Base-by-base conservation (phyloP, 2,329 filamentous ascomycete species). In the Byssochlamys sp. region DNA sequence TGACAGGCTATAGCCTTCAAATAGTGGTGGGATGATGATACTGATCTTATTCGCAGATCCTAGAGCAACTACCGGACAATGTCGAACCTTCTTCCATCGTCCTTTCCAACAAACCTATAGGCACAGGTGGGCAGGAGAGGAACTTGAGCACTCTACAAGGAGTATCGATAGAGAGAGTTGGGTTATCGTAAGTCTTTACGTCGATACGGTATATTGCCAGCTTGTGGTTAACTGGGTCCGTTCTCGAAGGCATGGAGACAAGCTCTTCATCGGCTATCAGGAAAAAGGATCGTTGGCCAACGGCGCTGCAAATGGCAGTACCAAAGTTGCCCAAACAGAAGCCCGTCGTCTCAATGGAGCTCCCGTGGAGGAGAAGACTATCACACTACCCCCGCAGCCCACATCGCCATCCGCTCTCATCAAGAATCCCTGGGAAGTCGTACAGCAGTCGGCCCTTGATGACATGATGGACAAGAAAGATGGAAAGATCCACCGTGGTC, bases 391-490 rank as follows among this genome's bases (percentile, higher is more conserved):
- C 60, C 82, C 85, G 53, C 78, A 78, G 55, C 75, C 82, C 50
- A 79, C 77, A 3, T 81, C 81, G 1, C 80, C 83, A 4, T 77
- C 77, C 11, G 74, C 84, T 55, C 78, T 84, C 55, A 87, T 91
- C 66, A 90, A 88, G 73, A 96, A 94, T 62, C 90, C 91, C 0
- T 97, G 94, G 94, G 94, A 99, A 69, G 84, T 88, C 7, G 88
- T 97, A 14, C 85, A 85, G 67, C 94, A 99, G 75, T 95, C 91
- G 2, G 80, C 86, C 1, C 80, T 99, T 9, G 95, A 99, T 70
- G 87, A 99, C 69, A 79, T 82, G 57, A 77, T 99, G 69, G 94
- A 99, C 73, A 90, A 84, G 75, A 82, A 86, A 63, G 87, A 94
- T 79, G 94, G 94, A 63, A 99, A 96, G 77, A 96, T 96, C 55